phyloP scores from a whole-genome alignment of 768 basidiomycete species.

The Mrakia blollopis region DNA sequence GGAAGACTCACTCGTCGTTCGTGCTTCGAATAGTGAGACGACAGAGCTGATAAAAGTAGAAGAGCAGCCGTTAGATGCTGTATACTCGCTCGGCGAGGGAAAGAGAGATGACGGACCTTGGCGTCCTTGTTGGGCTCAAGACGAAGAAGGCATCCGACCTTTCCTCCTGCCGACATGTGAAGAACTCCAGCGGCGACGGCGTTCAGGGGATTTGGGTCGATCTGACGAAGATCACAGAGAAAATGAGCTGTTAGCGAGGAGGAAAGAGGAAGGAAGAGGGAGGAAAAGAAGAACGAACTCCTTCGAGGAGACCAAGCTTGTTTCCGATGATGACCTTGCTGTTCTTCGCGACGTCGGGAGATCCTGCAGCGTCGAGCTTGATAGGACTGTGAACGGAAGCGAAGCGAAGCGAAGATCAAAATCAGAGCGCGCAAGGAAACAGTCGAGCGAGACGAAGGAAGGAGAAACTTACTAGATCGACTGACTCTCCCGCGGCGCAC shows the following conservation, averaged over 20 bases:
- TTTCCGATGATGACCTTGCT: constrained; percentile 72
- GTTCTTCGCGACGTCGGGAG: constrained; percentile 69
- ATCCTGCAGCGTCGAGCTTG: constrained; percentile 57
- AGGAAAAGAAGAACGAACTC: constrained; percentile 36
- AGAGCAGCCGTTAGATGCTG: neutral
- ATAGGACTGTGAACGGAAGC: constrained; percentile 57
- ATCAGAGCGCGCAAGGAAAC: too few species aligned
- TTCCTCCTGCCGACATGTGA: constrained; percentile 83
- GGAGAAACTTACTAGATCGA: constrained; percentile 53
- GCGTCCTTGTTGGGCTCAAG: constrained; percentile 94
- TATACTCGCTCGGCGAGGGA: neutral
- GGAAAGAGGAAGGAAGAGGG: neutral
- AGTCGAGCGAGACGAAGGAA: neutral
- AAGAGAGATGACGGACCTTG: constrained; percentile 75
- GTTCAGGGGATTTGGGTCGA: constrained; percentile 93
- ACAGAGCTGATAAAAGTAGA: constrained; percentile 60
- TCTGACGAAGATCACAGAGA: constrained; percentile 34
- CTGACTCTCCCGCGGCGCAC: constrained; percentile 88
- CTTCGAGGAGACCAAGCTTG: constrained; percentile 68
- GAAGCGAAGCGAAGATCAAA: too few species aligned
- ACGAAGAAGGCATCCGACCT: constrained; percentile 89
- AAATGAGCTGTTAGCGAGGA: neutral
- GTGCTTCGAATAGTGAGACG: constrained; percentile 91
- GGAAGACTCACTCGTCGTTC: constrained; percentile 56
- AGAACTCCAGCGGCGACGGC: constrained; percentile 92